Conservation (phyloP, 768 basidiomycete genomes). For the Phylloporus arenicola region DNA sequence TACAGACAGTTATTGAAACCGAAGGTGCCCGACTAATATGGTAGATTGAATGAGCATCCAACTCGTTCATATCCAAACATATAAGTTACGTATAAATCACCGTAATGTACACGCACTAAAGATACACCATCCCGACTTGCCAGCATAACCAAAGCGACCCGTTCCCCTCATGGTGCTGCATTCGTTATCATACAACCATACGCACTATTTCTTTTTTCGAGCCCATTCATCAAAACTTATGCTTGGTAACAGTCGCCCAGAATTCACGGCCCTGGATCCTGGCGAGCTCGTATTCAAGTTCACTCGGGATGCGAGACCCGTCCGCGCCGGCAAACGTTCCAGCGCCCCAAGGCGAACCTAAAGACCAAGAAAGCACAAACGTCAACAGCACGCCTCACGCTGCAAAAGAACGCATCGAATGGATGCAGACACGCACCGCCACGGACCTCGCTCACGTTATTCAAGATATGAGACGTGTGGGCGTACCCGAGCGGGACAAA, state of each 20-base stretch:
- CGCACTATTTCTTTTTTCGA: neutral
- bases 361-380: neutral
- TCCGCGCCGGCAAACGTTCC: constrained; percentile 50
- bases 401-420: neutral
- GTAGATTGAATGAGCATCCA: too few relatives aligned
- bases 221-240: constrained; percentile 18
- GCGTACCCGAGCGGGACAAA: constrained; percentile 71
- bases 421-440: constrained; percentile 43
- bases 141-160: neutral
- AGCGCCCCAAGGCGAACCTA: constrained; percentile 76
- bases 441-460: constrained; percentile 44
- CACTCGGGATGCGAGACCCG: constrained; percentile 44
- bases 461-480: constrained; percentile 38
- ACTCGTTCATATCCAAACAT: too few relatives aligned
- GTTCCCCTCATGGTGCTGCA: neutral
- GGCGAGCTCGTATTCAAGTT: constrained; percentile 49
- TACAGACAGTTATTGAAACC: too few relatives aligned
- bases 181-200: neutral
- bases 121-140: neutral
- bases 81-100: neutral
- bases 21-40: too few relatives aligned
- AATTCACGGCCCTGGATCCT: constrained; percentile 49
- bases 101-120: neutral
- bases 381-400: neutral
- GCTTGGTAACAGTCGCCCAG: constrained; percentile 41